Evolutionary conservation across 108 stramenopile genomes (phyloP), one percentile per base, ranked within the genome.

Genomic region (Cyclotella choctawhatcheeana): DNA sequence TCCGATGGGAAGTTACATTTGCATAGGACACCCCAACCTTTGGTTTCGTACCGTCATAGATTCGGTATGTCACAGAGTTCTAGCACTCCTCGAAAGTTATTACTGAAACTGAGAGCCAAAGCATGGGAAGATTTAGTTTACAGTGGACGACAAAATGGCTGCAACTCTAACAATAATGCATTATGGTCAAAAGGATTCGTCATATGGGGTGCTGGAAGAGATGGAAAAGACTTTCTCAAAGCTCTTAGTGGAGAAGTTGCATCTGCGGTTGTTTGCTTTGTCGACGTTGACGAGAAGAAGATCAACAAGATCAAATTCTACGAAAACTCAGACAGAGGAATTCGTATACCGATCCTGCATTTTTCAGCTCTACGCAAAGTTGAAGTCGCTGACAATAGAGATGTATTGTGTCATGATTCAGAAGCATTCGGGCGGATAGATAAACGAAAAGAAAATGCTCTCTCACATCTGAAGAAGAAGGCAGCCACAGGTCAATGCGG

Each of bases 181-280:
- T 32, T 43, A 50, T 79, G 81, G 77, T 51, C 65, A 21, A 64
- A 53, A 17, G 69, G 64, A 2, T 93, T 97, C 79, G 83, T 82
- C 5, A 82, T 97, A 21, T 80, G 79, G 79, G 93, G 91, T 17
- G 94, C 94, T 17, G 96, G 96, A 13, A 76, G 96, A 35, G 96
- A 97, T 79, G 96, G 93, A 26, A 95, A 94, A 48, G 93, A 95
- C 26, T 93, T 97, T 73, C 52, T 88, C 55, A 97, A 97, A 78
- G 73, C 85, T 6, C 59, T 96, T 25, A 64, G 67, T 35, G 59
- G 71, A 37, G 74, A 86, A 17, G 73, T 84, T 21, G 86, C 82
- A n/a, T 37, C 59, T 32, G 51, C 77, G 29, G 85, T 96, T 12
- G 71, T 85, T 20, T 90, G 90, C 45, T 86, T 96, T 67, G 95